phyloP scores from a whole-genome alignment of 2,329 filamentous ascomycete genomes.

The Exophiala spinifera region DNA sequence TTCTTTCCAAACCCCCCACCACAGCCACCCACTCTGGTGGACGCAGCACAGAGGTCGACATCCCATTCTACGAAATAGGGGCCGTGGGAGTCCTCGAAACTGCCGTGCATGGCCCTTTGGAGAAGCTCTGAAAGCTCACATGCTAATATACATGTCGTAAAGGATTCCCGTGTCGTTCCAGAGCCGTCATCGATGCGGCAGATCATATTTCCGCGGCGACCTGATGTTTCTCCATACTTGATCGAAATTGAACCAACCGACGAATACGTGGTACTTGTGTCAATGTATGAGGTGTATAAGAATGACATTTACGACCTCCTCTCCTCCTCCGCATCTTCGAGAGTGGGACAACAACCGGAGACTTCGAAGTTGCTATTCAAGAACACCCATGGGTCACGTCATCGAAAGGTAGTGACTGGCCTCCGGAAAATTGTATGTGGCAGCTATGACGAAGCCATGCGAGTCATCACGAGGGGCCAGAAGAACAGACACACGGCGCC shows the following conservation, averaged over 20 bases:
- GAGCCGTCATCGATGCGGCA: conserved; percentile 64
- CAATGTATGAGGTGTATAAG: conserved; percentile 99
- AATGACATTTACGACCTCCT: conserved; percentile 95
- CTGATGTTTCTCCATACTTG: conserved; percentile 68
- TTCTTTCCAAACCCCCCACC: conserved; percentile 2
- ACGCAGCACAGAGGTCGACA: conserved; percentile 1
- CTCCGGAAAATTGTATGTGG: conserved; percentile 85
- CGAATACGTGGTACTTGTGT: conserved; percentile 85
- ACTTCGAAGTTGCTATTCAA: too few species aligned
- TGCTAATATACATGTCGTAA: conserved; percentile 37
- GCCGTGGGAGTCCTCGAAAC: conserved; percentile 31
- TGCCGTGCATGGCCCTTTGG: conserved; percentile 31
- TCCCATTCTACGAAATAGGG: too few species aligned
- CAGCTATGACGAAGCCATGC: conserved; percentile 75
- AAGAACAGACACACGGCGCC: conserved; percentile 83
- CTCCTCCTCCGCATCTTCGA: conserved; percentile 51
- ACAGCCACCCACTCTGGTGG: background rate
- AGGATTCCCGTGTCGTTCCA: conserved; percentile 60
- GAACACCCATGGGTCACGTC: conserved; percentile 78
- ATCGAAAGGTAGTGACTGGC: conserved; percentile 92
- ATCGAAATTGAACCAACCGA: conserved; percentile 65
- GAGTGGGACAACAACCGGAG: too few species aligned
- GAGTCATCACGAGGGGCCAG: conserved; percentile 85
- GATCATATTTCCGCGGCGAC: conserved; percentile 68
- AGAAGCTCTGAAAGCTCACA: conserved; percentile 28